Evolutionary conservation across 768 basidiomycete genomes (phyloP).

Genomic region (Amanita phalloides): DNA sequence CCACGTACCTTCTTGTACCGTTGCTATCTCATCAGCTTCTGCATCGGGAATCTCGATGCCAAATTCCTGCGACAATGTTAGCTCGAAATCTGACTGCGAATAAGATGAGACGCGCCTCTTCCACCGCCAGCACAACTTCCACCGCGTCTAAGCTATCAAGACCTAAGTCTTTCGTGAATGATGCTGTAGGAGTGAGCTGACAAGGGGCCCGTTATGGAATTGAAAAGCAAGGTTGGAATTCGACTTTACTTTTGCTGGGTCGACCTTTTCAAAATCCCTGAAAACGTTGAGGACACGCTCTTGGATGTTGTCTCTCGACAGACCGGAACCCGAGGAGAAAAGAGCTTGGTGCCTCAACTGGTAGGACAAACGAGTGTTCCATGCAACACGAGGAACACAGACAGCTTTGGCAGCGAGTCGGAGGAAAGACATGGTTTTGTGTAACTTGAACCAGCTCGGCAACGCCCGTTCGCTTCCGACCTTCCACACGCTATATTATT

Average conservation of each 20-base stretch:
- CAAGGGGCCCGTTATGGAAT: background rate
- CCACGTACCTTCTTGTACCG: constrained; percentile 76
- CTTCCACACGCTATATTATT: background rate
- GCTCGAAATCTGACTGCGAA: background rate
- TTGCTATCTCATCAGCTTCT: constrained; percentile 91
- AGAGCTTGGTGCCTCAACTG: constrained; percentile 32
- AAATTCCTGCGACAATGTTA: constrained; percentile 62
- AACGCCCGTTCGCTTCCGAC: constrained; percentile 4
- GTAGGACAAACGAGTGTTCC: constrained; percentile 22
- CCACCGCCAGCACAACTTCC: constrained; percentile 98
- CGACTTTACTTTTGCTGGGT: constrained; percentile 50
- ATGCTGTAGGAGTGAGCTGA: constrained; percentile 56
- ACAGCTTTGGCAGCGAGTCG: constrained; percentile 38
- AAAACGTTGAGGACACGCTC: constrained; percentile 72
- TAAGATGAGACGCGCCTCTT: constrained; percentile 48
- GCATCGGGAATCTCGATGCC: constrained; percentile 95
- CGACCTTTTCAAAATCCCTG: constrained; percentile 85
- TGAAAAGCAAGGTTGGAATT: background rate
- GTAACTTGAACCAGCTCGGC: constrained; percentile 5
- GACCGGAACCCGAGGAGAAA: constrained; percentile 58
- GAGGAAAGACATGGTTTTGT: constrained; percentile 39
- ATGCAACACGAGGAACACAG: constrained; percentile 29
- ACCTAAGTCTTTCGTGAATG: constrained; percentile 76
- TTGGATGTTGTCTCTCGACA: constrained; percentile 61
- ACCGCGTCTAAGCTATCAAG: constrained; percentile 95